These are phyloP conservation scores for Colletotrichum graminicola DNA, from an alignment of 2,329 filamentous ascomycete species.

Conservation along the genomic window DNA sequence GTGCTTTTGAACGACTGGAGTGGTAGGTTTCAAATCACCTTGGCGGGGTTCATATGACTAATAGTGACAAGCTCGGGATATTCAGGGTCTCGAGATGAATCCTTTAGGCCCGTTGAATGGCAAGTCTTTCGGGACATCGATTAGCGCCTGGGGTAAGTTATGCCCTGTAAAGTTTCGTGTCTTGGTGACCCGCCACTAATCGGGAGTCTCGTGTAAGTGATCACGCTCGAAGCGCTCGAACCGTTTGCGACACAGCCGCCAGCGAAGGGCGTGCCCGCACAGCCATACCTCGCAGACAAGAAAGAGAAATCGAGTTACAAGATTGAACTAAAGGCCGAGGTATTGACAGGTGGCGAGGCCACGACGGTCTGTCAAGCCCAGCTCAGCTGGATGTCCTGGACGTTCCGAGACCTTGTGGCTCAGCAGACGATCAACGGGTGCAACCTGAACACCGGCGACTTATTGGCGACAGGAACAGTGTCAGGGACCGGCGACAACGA, in stretches of 20 bases:
- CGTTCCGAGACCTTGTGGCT: slow-evolving; percentile 52
- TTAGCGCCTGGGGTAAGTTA: slow-evolving; percentile 66
- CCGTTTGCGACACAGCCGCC: slow-evolving; percentile 63
- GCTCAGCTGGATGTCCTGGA: slow-evolving; percentile 54
- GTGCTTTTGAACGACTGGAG: slow-evolving; percentile 74
- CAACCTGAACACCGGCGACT: slow-evolving; percentile 54
- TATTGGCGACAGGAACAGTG: slow-evolving; percentile 58
- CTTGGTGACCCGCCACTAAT: neutral
- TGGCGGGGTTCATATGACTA: slow-evolving; percentile 23
- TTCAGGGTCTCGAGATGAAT: slow-evolving; percentile 71
- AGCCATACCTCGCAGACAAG: slow-evolving; percentile 51
- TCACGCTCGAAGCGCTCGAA: slow-evolving; percentile 71
- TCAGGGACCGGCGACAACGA: slow-evolving; percentile 50
- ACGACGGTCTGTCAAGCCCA: slow-evolving; percentile 49
- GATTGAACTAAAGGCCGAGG: slow-evolving; percentile 49
- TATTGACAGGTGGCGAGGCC: slow-evolving; percentile 44
- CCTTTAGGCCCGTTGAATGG: slow-evolving; percentile 72
- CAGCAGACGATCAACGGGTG: slow-evolving; percentile 54
- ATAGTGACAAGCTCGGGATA: slow-evolving; percentile 63
- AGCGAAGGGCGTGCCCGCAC: slow-evolving; percentile 43
- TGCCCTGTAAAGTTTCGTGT: neutral
- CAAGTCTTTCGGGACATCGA: slow-evolving; percentile 70
- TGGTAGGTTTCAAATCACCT: slow-evolving; percentile 53
- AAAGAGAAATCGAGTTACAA: slow-evolving; percentile 52
- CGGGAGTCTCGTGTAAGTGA: slow-evolving; percentile 48